Conservation (phyloP, 768 basidiomycete species). For the Podaxis mareebaensis region DNA sequence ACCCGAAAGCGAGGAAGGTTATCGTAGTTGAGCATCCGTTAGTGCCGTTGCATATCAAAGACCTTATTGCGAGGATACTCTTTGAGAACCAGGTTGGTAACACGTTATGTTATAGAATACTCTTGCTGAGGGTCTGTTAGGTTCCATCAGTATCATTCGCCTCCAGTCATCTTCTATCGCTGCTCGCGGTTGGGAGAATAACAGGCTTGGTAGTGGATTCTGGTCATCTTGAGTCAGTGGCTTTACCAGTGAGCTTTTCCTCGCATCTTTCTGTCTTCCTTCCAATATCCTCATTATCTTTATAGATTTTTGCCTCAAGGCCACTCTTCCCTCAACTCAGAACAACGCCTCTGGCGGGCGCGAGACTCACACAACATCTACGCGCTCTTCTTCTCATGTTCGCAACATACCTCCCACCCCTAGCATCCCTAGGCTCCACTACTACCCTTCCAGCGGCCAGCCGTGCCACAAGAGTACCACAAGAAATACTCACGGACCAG, state of each 20-base stretch:
- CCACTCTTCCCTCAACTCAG: constrained; percentile 82
- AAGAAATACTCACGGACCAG: constrained; percentile 74
- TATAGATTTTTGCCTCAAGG: constrained; percentile 87
- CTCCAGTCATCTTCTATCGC: constrained; percentile 80
- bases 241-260: constrained; percentile 68
- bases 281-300: background rate
- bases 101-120: background rate
- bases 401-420: constrained; percentile 84
- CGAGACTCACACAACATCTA: constrained; percentile 75
- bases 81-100: constrained; percentile 87
- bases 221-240: constrained; percentile 88
- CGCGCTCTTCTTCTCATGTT: constrained; percentile 80
- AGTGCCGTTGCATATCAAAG: constrained; percentile 84
- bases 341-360: constrained; percentile 88
- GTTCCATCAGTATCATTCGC: constrained; percentile 95
- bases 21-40: constrained; percentile 91
- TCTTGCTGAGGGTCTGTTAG: constrained; percentile 37
- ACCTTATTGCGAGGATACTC: constrained; percentile 79
- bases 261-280: background rate
- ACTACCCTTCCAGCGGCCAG: constrained; percentile 63
- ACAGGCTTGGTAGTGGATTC: constrained; percentile 94
- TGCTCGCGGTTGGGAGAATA: constrained; percentile 84
- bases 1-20: constrained; percentile 94
- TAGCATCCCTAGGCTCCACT: constrained; percentile 64
- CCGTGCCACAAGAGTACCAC: constrained; percentile 68